These are phyloP conservation scores for Botryotinia globosa DNA, from an alignment of 2,329 filamentous ascomycete genomes.

Conservation along the genomic window DNA sequence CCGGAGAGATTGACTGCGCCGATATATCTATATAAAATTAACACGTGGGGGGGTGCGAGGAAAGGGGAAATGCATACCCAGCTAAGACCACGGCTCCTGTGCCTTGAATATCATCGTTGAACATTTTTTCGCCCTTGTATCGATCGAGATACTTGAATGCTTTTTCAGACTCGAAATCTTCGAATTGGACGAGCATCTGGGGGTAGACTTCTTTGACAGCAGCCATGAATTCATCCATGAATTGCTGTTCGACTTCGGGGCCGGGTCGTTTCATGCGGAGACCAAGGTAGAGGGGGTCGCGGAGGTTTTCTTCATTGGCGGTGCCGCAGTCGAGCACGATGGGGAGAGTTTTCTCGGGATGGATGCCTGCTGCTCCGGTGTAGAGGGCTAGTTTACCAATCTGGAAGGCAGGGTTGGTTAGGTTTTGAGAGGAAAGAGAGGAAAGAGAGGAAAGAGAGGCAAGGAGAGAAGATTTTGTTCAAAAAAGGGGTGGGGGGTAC, in stretches of 20 bases:
- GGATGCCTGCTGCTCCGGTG: constrained; percentile 91
- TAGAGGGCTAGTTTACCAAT: constrained; percentile 95
- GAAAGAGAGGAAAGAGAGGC: background rate
- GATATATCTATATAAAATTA: constrained; percentile 50
- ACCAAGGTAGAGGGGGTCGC: constrained; percentile 81
- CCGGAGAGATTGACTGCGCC: constrained; percentile 79
- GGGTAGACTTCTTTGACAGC: constrained; percentile 74
- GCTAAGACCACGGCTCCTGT: constrained; percentile 93
- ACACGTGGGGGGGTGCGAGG: background rate
- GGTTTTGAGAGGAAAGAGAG: background rate
- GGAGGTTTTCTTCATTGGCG: constrained; percentile 63
- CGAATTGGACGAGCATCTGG: constrained; percentile 78
- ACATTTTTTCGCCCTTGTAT: constrained; percentile 91
- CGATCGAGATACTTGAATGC: constrained; percentile 91
- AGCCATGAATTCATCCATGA: constrained; percentile 96
- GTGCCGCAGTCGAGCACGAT: constrained; percentile 67
- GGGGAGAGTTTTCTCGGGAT: constrained; percentile 77
- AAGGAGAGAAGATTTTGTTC: too few species aligned
- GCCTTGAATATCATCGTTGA: constrained; percentile 98
- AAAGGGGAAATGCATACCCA: constrained; percentile 51
- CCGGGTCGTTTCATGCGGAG: constrained; percentile 79
- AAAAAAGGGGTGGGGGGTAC: constrained; percentile 35
- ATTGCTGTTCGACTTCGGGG: constrained; percentile 76
- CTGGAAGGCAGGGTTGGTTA: constrained; percentile 39
- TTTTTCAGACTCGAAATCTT: constrained; percentile 91